Percentiles rank a stretch among this genome's conserved stretches.
Conservation (phyloP, 1,139 yeast species). For the Yamadazyma triangularis region DNA sequence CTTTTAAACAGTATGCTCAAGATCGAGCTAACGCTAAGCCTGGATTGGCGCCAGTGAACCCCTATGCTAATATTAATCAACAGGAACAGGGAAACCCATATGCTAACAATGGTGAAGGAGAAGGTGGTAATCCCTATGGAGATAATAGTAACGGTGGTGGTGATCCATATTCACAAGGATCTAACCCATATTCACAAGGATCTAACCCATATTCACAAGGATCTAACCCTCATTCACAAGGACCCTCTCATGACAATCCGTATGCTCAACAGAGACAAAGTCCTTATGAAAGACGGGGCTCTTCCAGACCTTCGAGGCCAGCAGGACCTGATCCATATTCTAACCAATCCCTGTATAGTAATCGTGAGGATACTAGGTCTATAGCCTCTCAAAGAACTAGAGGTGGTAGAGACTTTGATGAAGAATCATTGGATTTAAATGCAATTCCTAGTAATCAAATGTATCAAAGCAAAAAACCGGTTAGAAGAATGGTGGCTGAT, state of each 20-base stretch:
- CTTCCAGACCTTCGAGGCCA: neutral
- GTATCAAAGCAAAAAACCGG: constrained; percentile 23
- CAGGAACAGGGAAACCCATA: constrained; percentile 25
- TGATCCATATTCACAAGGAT: neutral
- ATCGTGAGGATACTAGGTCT: constrained; percentile 4
- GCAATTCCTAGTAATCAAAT: constrained; percentile 35
- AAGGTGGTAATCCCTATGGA: constrained; percentile 5
- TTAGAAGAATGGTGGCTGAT: constrained; percentile 17
- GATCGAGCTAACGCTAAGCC: constrained; percentile 38
- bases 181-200: neutral
- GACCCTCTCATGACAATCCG: constrained; percentile 1
- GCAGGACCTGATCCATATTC: constrained; percentile 2
- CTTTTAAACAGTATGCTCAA: constrained; percentile 58
- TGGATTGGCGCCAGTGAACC: constrained; percentile 45
- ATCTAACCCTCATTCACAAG: too few relatives aligned
- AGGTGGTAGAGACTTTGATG: constrained; percentile 14
- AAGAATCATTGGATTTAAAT: constrained; percentile 39
- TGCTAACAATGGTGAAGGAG: constrained; percentile 12
- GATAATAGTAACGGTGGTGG: constrained; percentile 1
- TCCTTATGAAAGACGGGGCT: constrained; percentile 1
- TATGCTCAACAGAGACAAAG: constrained; percentile 2
- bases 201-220: neutral
- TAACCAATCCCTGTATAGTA: neutral
- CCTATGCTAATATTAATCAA: constrained; percentile 33
- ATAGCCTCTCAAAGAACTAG: constrained; percentile 4